Base-by-base conservation (phyloP, 1,284 basidiomycete genomes). In the Fistulina hepatica region DNA sequence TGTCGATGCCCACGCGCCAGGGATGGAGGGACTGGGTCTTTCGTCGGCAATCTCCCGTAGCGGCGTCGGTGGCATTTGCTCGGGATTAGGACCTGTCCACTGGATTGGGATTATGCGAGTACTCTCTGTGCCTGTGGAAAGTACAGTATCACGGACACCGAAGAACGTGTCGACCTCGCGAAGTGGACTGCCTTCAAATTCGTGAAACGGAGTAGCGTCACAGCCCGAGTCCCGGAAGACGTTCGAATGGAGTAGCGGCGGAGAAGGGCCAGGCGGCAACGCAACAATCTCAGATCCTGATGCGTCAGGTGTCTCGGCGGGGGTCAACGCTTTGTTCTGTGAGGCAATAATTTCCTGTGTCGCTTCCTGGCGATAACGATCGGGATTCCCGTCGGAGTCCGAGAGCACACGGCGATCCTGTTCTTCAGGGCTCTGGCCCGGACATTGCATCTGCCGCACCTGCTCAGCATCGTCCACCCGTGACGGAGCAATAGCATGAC, bases 221-320 rank as follows among this genome's bases (percentile, higher is more conserved):
- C n/a, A 61, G 9, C 59, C 63, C 11, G 74, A 74, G 47, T 76
- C 73, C 35, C 73, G 59, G 49, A 73, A 74, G 34, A 64, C 61
- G 21, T 61, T 63, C 6, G 64, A 55, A 26, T 64, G 62, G 12
- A 74, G 58, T 34, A 73, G 56, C 20, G 52, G 52, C 7, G 45
- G 45, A 2, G 38, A 21, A 10, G 39, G 37, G 11, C 34, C 23
- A 16, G 46, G 36, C 21, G 43, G 24, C 21, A 36, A 27, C 5
- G 32, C 7, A 10, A 21, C 13, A 6, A 23, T 8, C 34, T 41
- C 27, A n/a, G 15, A 23, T 10, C 32, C 26, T 24, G 27, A 31
- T 16, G 6, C 28, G 13, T 13, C 28, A 15, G 13, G 23, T 21
- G 15, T 20, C 13, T 11, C 7, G 23, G 16, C 17, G 21, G 6